phyloP scores from a whole-genome alignment of 2,329 filamentous ascomycete species.

The Aspergillus luchuensis region DNA sequence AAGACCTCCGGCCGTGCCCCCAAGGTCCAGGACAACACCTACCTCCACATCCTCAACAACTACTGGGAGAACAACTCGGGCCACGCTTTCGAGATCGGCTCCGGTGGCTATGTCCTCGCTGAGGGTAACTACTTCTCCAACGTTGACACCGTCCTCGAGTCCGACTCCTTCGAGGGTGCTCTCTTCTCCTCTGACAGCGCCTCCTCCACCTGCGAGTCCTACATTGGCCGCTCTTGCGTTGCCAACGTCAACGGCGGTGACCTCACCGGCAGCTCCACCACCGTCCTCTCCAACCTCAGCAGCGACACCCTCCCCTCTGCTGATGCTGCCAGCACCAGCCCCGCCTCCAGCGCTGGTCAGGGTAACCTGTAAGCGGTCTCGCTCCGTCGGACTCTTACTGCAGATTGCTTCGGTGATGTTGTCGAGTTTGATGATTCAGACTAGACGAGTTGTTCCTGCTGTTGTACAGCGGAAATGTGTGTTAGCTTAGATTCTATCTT shows the following conservation, averaged over 20 bases:
- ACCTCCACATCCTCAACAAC: slow-evolving; percentile 63
- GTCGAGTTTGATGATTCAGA: background rate
- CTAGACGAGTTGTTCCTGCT: background rate
- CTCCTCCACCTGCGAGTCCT: slow-evolving; percentile 46
- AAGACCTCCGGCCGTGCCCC: slow-evolving; percentile 59
- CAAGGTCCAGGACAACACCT: slow-evolving; percentile 58
- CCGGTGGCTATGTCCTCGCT: slow-evolving; percentile 51
- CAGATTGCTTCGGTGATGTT: background rate
- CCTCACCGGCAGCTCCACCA: slow-evolving; percentile 3
- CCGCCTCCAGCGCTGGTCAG: slow-evolving; percentile 6
- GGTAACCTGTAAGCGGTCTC: slow-evolving; percentile 7
- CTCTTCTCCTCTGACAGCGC: slow-evolving; percentile 45
- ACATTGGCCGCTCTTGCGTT: slow-evolving; percentile 4
- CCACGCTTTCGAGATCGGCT: slow-evolving; percentile 58
- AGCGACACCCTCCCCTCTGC: background rate
- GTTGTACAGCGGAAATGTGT: background rate
- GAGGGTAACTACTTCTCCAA: slow-evolving; percentile 63
- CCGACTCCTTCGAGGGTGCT: slow-evolving; percentile 36
- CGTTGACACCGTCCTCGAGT: slow-evolving; percentile 47
- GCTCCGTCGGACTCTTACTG: background rate
- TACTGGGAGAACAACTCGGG: slow-evolving; percentile 58
- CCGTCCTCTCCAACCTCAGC: background rate
- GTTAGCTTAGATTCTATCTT: slow-evolving; percentile 6
- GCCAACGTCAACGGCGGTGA: slow-evolving; percentile 7
- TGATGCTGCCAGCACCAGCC: slow-evolving; percentile 2